phyloP scores from a whole-genome alignment of 2,329 filamentous ascomycete genomes.

The Penicillium rolfsii region DNA sequence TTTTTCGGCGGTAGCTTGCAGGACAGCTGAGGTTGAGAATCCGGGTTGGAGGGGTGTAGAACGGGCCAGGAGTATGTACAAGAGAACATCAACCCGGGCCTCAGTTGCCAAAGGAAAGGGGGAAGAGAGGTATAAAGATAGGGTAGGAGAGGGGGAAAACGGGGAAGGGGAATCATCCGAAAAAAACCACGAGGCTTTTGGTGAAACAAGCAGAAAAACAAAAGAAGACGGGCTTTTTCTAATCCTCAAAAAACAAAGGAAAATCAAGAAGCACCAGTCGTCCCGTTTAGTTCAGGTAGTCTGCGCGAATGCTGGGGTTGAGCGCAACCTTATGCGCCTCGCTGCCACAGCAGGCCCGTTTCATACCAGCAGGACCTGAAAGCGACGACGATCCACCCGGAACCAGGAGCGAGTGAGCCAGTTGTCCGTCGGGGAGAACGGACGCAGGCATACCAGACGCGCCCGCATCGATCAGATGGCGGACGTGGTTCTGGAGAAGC shows the following conservation, averaged over 20 bases:
- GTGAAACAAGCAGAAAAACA: conserved; percentile 15
- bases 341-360: conserved; percentile 47
- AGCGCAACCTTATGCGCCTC: conserved; percentile 43
- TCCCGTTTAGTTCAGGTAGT: conserved; percentile 30
- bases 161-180: conserved; percentile 28
- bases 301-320: conserved; percentile 38
- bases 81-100: conserved; percentile 27
- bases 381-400: conserved; percentile 33
- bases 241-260: conserved; percentile 30
- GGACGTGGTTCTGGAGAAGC: conserved; percentile 44
- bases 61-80: conserved; percentile 30
- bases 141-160: conserved; percentile 5
- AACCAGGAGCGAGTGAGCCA: conserved; percentile 40
- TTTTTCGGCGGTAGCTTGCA: conserved; percentile 15
- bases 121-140: conserved; percentile 11
- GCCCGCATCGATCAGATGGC: conserved; percentile 40
- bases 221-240: conserved; percentile 36
- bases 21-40: conserved; percentile 21
- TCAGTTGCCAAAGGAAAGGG: conserved; percentile 30
- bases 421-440: conserved; percentile 37
- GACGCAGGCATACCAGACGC: conserved; percentile 27
- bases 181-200: conserved; percentile 12
- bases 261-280: conserved; percentile 20
- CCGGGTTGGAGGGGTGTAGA: conserved; percentile 2
- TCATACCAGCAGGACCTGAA: conserved; percentile 43